Base-by-base conservation (phyloP, 2,329 filamentous ascomycete species). In the Xylaria sp. region DNA sequence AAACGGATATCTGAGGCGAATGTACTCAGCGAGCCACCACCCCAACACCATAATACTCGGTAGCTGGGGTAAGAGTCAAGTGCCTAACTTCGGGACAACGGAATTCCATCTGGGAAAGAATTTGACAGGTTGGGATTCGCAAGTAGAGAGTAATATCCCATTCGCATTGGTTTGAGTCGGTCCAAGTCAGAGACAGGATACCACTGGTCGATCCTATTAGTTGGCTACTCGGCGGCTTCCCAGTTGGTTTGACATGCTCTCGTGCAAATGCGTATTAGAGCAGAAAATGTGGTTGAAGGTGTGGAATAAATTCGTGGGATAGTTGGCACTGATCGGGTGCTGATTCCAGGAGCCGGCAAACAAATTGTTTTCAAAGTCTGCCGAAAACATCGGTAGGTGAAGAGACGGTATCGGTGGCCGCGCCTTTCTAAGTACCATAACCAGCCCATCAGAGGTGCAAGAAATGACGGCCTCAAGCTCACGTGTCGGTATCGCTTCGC, bases 391-490 rank as follows among this genome's bases (percentile, higher is more conserved):
- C 13, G 86, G 83, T 9, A 85, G 83, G 63, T 88, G 83, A 4
- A 85, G 79, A 13, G 83, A 82, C 3, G 91, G 91, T 55, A 94
- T 88, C 8, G 89, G 84, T 4, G 92, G 90, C 30, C 91, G 87
- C 28, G 93, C 93, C 70, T 87, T 88, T 64, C 93, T 88, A 15
- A 97, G 82, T 58, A 95, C 90, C 8, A 97, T 93, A 2, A 97
- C 93, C 0, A 97, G 83, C 0, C 93, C 93, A 77, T 97, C 93
- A 0, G 93, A 97, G 2, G 93, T 93, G 80, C 93, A 97, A 0
- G 93, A 97, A 5, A 97, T 90, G n/a, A 97, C 93, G 2, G 93
- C 93, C 80, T 97, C 93, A 4, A 97, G 82, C 80, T 97, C 93
- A 60, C 93, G 84, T 1, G 85, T 83, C 2, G 80, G 80, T 7